Base-by-base conservation (phyloP, 2,329 filamentous ascomycete genomes). In the Rutstroemia sydowiana region DNA sequence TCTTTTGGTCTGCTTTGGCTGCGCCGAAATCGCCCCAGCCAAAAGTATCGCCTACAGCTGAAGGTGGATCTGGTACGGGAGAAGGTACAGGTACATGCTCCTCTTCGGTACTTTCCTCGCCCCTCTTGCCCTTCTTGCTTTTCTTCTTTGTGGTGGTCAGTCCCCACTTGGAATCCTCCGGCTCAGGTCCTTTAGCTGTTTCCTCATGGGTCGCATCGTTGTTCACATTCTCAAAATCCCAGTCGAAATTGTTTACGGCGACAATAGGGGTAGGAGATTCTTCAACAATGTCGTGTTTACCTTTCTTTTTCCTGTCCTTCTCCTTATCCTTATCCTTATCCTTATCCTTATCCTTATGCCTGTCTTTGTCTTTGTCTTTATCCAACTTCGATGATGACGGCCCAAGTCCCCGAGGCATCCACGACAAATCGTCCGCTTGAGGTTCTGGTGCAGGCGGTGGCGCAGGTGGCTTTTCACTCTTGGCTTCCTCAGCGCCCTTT, bases 291-390 rank as follows among this genome's bases (percentile, higher is more conserved):
- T 52, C 66, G 63, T 41, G 49, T 11, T 56, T 49, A 30, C 68
- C 60, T 66, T 78, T 75, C 67, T 77, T 78, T 57, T 66, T 69
- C 43, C 67, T 71, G 56, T 67, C 66, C 45, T 67, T 68, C 37
- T 64, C 14, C 18, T 37, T 55, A 58, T 78, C 75, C 67, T 77
- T 78, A 57, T 66, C 69, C 43, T 67, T 71, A 56, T 67, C 66
- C 45, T 67, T 68, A 37, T 64, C 14, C 18, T 37, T 55, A n/a
- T n/a, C n/a, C n/a, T n/a, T n/a, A n/a, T n/a, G n/a, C n/a, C n/a
- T n/a, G n/a, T 64, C 9, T 36, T 37, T 55, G 59, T 45, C 51
- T 62, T 55, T 16, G 18, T 53, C 54, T 10, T 55, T 52, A 5
- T 54, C 48, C 20, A 55, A 56, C 28, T 51, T 77, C 60, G 16